Conservation (phyloP, 495 filamentous ascomycete species). For the Penicillium samsonianum region DNA sequence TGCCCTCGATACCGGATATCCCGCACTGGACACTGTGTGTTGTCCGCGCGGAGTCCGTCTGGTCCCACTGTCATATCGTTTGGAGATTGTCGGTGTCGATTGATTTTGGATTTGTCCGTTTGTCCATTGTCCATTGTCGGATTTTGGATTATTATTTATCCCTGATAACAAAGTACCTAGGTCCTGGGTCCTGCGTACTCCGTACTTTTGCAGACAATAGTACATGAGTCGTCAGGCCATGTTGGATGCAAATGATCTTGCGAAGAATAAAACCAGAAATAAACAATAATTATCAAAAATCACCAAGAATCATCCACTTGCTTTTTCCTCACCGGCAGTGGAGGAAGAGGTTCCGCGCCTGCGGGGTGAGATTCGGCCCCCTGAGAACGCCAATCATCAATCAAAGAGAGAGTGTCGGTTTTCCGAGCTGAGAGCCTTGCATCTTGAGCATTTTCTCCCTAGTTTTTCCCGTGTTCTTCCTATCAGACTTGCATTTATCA, state of each 20-base stretch:
- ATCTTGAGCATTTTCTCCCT: conserved; percentile 9
- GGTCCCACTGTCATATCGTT: conserved; percentile 18
- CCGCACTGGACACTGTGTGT: conserved; percentile 16
- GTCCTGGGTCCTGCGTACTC: too few relatives aligned
- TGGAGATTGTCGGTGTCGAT: not conserved
- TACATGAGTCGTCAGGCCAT: not conserved
- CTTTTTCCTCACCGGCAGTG: conserved; percentile 19
- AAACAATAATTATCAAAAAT: not conserved
- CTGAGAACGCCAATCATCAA: conserved; percentile 34
- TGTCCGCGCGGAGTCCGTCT: conserved; percentile 7
- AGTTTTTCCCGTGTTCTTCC: conserved; percentile 18
- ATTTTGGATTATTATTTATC: not conserved
- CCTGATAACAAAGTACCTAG: not conserved
- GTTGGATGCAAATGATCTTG: not conserved
- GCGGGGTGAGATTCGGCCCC: conserved; percentile 33
- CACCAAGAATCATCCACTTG: not conserved
- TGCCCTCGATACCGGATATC: conserved; percentile 17
- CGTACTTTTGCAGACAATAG: too few relatives aligned
- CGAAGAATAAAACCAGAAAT: not conserved
- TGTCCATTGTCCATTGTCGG: too few relatives aligned
- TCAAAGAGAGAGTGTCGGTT: conserved; percentile 18
- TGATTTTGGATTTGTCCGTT: too few relatives aligned
- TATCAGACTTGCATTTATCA: conserved; percentile 15
- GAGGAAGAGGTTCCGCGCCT: conserved; percentile 33
- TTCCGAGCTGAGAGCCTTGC: conserved; percentile 43